Evolutionary conservation across 2,329 filamentous ascomycete genomes (phyloP).

Genomic region (Colletotrichum lindemuthianum): DNA sequence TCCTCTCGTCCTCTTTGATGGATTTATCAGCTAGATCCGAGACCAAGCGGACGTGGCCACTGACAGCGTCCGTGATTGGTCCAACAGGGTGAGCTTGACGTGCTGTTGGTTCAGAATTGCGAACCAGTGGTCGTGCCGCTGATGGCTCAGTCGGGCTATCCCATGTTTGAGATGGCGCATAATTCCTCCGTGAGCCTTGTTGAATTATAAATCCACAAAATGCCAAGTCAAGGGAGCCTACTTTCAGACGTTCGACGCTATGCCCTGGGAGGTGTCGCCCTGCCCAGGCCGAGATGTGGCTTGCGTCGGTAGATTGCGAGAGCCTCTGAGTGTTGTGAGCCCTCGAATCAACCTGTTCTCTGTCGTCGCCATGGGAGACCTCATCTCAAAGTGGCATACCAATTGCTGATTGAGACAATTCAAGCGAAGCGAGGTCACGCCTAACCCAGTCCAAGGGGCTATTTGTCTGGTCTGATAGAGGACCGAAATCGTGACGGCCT

Average conservation of each 20-base stretch:
- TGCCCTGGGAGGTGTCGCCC: not conserved
- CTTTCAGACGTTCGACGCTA: not conserved
- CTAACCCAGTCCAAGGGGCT: too few species aligned
- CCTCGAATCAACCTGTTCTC: too few species aligned
- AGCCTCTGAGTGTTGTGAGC: too few species aligned
- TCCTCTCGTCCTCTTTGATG: constrained; percentile 7
- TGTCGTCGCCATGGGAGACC: too few species aligned
- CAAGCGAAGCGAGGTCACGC: too few species aligned
- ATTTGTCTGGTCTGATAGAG: too few species aligned
- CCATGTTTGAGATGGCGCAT: constrained; percentile 9
- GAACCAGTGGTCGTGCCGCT: constrained; percentile 4
- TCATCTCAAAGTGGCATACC: too few species aligned
- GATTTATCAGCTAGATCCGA: constrained; percentile 32
- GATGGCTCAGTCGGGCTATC: not conserved
- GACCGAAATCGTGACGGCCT: too few species aligned
- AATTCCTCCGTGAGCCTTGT: not conserved
- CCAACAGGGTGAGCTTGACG: not conserved
- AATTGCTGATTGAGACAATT: too few species aligned
- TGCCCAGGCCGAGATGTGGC: not conserved
- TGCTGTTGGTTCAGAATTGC: not conserved
- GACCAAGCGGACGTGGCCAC: not conserved
- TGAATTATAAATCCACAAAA: constrained; percentile 14
- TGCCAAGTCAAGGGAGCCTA: not conserved
- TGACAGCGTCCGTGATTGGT: constrained; percentile 9
- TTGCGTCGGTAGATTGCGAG: constrained; percentile 4